These are phyloP conservation scores for Nectriaceae sp. DNA, from an alignment of 2,329 filamentous ascomycete genomes.

Conservation along the genomic window DNA sequence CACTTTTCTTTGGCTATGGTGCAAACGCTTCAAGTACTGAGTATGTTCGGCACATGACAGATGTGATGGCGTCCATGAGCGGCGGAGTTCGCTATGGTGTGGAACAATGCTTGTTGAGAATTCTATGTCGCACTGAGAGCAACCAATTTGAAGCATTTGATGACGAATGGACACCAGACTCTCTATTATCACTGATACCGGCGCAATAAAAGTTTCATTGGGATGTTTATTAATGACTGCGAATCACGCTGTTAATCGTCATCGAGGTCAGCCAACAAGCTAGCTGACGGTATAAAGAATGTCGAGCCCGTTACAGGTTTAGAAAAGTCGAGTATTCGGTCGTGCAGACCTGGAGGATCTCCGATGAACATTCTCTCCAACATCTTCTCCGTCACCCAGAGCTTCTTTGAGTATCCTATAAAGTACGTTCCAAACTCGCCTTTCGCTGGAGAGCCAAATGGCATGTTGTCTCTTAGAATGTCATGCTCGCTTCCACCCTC, in stretches of 20 bases:
- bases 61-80: neutral
- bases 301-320: slow-evolving; percentile 51
- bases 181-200: slow-evolving; percentile 15
- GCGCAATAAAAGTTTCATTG: slow-evolving; percentile 1
- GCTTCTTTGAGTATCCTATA: slow-evolving; percentile 52
- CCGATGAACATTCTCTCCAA: slow-evolving; percentile 59
- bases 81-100: neutral
- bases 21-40: neutral
- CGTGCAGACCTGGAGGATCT: slow-evolving; percentile 53
- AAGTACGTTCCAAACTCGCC: slow-evolving; percentile 61
- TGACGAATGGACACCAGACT: slow-evolving; percentile 10
- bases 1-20: neutral
- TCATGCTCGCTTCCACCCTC: slow-evolving; percentile 51
- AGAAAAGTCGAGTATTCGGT: slow-evolving; percentile 57
- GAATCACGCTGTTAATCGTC: too few relatives aligned
- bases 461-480: slow-evolving; percentile 62
- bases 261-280: slow-evolving; percentile 12
- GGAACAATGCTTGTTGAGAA: neutral
- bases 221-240: neutral
- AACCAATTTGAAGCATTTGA: slow-evolving; percentile 3
- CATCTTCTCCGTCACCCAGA: slow-evolving; percentile 63
- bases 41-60: neutral
- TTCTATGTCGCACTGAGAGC: neutral
- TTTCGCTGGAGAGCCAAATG: slow-evolving; percentile 54
- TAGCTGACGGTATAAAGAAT: slow-evolving; percentile 50